Base-by-base conservation (phyloP, 2,329 filamentous ascomycete species). In the Aspergillus hortae region DNA sequence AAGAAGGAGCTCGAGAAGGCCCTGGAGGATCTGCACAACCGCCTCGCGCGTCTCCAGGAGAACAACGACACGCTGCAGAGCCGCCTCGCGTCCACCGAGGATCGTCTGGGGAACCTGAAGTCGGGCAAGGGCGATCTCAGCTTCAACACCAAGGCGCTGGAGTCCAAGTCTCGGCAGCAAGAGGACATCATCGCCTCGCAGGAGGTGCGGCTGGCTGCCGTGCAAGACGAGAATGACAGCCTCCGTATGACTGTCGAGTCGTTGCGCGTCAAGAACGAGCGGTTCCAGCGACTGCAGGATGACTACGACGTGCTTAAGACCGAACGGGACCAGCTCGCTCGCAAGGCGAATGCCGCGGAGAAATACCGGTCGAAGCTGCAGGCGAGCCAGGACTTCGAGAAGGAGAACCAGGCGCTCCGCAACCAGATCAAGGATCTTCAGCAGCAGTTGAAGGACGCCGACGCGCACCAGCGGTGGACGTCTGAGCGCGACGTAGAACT, bases 161-260 rank as follows among this genome's bases (percentile, higher is more conserved):
- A 69, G 70, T 77, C 54, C 72, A 87, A 59, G 76, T 85, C 71
- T 4, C 67, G 70, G 32, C 72, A 90, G 60, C 84, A 88, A 61
- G 85, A 89, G 66, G 80, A 86, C 52, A 76, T 90, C 46, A 91
- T 92, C 63, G 83, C 84, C 36, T 80, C 77, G 21, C 82, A 90
- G 59, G 88, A 92, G 66, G 79, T 80, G 17, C 81, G 88, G 59
- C 71, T 86, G 10, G 81, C 87, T 51, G 75, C 79, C 30, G 61
- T 71, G 27, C 71, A 77, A 52, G 67, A 74, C 51, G 72, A 76
- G 53, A 69, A 74, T 6, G 73, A 75, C 55, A 69, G 70, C 25
- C 60, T 77, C 25, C 67, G 70, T 17, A 77, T 75, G 68, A 70
- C 67, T 0, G 66, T 74, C 21, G 74, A 76, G 52, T 72, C 73